These are phyloP conservation scores for Mycosphaerella sp. DNA, from an alignment of 2,329 filamentous ascomycete genomes.

Conservation along the genomic window DNA sequence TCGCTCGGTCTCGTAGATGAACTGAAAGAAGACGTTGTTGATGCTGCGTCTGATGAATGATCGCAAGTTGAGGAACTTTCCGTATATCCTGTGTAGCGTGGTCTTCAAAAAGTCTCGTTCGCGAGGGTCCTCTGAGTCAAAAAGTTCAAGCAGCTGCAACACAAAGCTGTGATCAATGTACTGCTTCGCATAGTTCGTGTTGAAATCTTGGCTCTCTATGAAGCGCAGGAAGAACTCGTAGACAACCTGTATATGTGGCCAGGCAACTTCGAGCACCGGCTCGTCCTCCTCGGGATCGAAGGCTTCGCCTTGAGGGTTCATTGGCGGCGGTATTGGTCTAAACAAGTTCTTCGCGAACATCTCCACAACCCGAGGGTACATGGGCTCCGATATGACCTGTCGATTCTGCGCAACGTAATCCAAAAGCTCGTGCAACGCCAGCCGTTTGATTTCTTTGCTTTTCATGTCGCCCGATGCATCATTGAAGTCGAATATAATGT, in stretches of 20 bases:
- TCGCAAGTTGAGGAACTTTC: conserved; percentile 95
- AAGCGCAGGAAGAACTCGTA: conserved; percentile 99
- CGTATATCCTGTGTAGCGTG: conserved; percentile 94
- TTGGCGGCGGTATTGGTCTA: conserved; percentile 89
- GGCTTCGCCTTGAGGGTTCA: conserved; percentile 96
- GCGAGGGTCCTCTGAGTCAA: conserved; percentile 94
- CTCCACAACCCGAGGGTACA: conserved; percentile 97
- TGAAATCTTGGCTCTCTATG: conserved; percentile 99
- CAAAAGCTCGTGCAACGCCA: conserved; percentile 89
- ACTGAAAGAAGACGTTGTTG: conserved; percentile 99
- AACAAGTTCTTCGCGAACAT: conserved; percentile 99
- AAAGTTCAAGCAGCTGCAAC: conserved; percentile 87
- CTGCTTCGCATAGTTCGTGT: conserved; percentile 98
- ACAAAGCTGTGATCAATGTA: conserved; percentile 99
- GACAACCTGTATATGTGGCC: conserved; percentile 98
- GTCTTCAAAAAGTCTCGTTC: conserved; percentile 98
- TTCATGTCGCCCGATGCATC: conserved; percentile 98
- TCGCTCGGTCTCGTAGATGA: conserved; percentile 95
- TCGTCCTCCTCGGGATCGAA: conserved; percentile 99
- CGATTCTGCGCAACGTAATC: conserved; percentile 99
- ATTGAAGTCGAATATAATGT: conserved; percentile 99
- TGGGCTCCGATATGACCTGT: conserved; percentile 96
- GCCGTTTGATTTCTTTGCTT: conserved; percentile 97
- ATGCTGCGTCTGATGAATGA: conserved; percentile 97
- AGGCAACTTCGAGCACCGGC: conserved; percentile 93